Percentiles rank a stretch among this genome's conserved stretches.
Conservation (phyloP, 805 yeast species). For the Zygosaccharomyces pseudorouxii region DNA sequence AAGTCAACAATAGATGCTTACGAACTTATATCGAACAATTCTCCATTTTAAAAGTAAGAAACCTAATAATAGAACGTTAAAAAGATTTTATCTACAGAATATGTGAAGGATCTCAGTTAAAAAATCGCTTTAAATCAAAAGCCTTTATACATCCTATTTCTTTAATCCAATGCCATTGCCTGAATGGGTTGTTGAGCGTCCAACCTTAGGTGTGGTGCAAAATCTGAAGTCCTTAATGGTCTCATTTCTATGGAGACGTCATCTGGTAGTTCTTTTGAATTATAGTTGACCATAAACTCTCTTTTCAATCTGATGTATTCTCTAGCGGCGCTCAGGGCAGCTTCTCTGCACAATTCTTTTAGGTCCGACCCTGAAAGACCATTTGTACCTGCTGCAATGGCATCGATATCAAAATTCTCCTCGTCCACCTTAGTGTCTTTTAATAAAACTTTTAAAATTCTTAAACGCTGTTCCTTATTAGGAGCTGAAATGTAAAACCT, state of each 20-base stretch:
- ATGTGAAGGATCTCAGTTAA: not conserved
- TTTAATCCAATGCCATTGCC: conserved; percentile 23
- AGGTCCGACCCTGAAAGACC: conserved; percentile 90
- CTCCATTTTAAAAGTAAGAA: not conserved
- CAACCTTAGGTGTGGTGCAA: conserved; percentile 39
- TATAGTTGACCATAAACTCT: conserved; percentile 32
- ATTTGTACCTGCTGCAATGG: conserved; percentile 57
- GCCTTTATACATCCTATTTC: not conserved
- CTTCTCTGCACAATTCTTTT: conserved; percentile 87
- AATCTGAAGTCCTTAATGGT: conserved; percentile 62
- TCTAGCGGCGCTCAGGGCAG: conserved; percentile 83
- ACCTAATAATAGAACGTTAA: not conserved
- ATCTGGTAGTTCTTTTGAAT: conserved; percentile 16
- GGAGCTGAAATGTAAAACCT: conserved; percentile 78
- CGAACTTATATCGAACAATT: not conserved
- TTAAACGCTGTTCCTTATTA: conserved; percentile 55
- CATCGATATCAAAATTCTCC: conserved; percentile 52
- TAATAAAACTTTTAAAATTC: conserved; percentile 66
- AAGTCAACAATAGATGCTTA: not conserved
- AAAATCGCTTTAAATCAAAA: not conserved
- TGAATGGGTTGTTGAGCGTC: conserved; percentile 24
- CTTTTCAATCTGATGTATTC: conserved; percentile 68
- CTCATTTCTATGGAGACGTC: conserved; percentile 46
- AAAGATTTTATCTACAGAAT: not conserved
- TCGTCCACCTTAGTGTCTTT: conserved; percentile 57